Evolutionary conservation across 2,329 filamentous ascomycete genomes (phyloP), one percentile per base, ranked within the genome.

Genomic region (Aspergillus pseudotamarii): DNA sequence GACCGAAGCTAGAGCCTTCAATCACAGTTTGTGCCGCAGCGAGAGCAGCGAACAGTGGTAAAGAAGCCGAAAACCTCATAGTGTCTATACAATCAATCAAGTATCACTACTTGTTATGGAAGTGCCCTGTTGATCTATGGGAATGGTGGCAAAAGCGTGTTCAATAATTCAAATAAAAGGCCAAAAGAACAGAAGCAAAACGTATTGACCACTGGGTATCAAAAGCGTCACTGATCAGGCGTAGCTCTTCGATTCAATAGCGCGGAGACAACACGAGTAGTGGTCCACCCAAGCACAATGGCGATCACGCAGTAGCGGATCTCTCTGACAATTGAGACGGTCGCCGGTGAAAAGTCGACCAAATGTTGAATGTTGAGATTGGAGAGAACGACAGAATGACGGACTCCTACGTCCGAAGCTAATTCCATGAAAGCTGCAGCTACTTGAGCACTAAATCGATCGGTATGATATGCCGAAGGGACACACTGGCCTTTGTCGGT

Each of bases 1-100:
- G 86, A 43, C 93, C 93, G 76, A 96, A 96, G 76, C 91, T 94
- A 56, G 93, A 84, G 72, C 89, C 88, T 68, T 88, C 89, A 73
- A 92, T 85, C 59, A 92, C 81, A 70, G 86, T 88, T 72, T 91
- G 87, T 41, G 89, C 89, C 59, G 85, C 83, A 41, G 81, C 82
- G 54, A 82, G 77, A 63, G 85, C 84, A 59, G 86, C 70, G 23
- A 81, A 75, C 48, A 84, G 67, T n/a, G 78, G 72, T 23, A 80
- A 72, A 62, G 76, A 80, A 66, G 76, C 74, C 62, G 80, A 69
- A 53, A 77, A 71, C 66, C 75, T 79, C 75, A 85, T 79, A 56
- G 71, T 79, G 68, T 60, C 55, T 65, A 61, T 70, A 60, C 50
- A 65, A 58, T 65, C 62, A 64, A 65, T 57, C 23, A 64, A 58